Percentiles rank a stretch among this genome's conserved stretches.
phyloP scores from a whole-genome alignment of 345 rosid genomes.

The Camelina laxa region DNA sequence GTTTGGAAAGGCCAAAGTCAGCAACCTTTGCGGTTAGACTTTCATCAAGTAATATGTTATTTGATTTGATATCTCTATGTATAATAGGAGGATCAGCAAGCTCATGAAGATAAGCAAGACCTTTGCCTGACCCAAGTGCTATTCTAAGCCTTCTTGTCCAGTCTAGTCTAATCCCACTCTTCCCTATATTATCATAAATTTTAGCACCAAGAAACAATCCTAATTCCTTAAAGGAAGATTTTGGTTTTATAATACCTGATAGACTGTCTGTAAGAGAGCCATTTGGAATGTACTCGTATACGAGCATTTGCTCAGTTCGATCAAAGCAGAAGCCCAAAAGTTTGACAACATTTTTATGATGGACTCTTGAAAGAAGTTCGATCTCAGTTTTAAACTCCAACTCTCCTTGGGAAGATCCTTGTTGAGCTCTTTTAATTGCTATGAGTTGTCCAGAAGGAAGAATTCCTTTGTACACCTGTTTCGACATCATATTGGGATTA shows the following conservation, averaged over 20 bases:
- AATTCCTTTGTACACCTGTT: slow-evolving; percentile 77
- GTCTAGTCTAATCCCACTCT: slow-evolving; percentile 73
- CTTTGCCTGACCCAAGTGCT: slow-evolving; percentile 80
- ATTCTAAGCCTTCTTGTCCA: slow-evolving; percentile 82
- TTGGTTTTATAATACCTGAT: slow-evolving; percentile 60
- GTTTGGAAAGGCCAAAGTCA: background rate
- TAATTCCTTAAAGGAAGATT: background rate
- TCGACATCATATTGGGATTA: background rate
- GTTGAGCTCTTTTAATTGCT: slow-evolving; percentile 82
- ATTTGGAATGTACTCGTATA: slow-evolving; percentile 72
- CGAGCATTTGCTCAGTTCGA: slow-evolving; percentile 69
- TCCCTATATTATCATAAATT: slow-evolving; percentile 52
- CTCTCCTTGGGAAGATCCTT: slow-evolving; percentile 77
- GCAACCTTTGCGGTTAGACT: background rate
- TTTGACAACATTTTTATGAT: slow-evolving; percentile 74
- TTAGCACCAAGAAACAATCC: background rate
- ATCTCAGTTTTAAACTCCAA: slow-evolving; percentile 82
- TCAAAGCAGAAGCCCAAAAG: slow-evolving; percentile 78
- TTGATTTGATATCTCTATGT: slow-evolving; percentile 79
- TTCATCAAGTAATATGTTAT: slow-evolving; percentile 72
- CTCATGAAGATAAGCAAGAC: slow-evolving; percentile 87
- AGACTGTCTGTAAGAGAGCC: slow-evolving; percentile 65
- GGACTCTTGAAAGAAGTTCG: slow-evolving; percentile 86
- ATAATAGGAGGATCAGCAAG: slow-evolving; percentile 68
- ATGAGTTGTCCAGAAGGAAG: slow-evolving; percentile 58